phyloP scores from a whole-genome alignment of 2,329 filamentous ascomycete species.

The Albifimbria verrucaria region DNA sequence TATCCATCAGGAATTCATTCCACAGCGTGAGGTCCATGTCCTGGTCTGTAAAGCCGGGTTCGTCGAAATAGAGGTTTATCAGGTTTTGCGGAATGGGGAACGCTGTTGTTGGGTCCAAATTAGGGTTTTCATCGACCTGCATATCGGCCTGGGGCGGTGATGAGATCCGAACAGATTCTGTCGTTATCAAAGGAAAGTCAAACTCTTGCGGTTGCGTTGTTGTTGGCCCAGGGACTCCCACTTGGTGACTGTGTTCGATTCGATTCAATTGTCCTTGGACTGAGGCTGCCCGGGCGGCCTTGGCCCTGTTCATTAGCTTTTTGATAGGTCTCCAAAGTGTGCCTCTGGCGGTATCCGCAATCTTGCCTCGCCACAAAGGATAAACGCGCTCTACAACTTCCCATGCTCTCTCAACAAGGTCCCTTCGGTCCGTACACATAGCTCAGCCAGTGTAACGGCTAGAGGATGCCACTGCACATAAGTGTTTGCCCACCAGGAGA shows the following conservation, averaged over 20 bases:
- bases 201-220: slow-evolving; percentile 3
- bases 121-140: neutral
- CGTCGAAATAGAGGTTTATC: neutral
- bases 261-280: slow-evolving; percentile 21
- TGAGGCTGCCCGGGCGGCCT: slow-evolving; percentile 31
- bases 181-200: neutral
- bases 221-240: no score
- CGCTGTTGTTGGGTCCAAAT: neutral
- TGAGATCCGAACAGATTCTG: neutral
- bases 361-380: slow-evolving; percentile 36
- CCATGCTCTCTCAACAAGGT: slow-evolving; percentile 48
- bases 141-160: neutral
- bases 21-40: slow-evolving; percentile 32
- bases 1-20: slow-evolving; percentile 43
- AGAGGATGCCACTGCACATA: slow-evolving; percentile 56
- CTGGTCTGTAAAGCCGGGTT: slow-evolving; percentile 3
- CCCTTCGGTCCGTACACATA: slow-evolving; percentile 46
- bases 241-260: no score
- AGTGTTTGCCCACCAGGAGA: slow-evolving; percentile 45
- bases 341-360: slow-evolving; percentile 48
- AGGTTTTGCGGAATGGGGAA: neutral
- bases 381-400: slow-evolving; percentile 42
- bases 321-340: slow-evolving; percentile 52
- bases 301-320: slow-evolving; percentile 49
- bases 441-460: slow-evolving; percentile 48